phyloP scores from a whole-genome alignment of 495 filamentous ascomycete species.

The Halenospora varia region DNA sequence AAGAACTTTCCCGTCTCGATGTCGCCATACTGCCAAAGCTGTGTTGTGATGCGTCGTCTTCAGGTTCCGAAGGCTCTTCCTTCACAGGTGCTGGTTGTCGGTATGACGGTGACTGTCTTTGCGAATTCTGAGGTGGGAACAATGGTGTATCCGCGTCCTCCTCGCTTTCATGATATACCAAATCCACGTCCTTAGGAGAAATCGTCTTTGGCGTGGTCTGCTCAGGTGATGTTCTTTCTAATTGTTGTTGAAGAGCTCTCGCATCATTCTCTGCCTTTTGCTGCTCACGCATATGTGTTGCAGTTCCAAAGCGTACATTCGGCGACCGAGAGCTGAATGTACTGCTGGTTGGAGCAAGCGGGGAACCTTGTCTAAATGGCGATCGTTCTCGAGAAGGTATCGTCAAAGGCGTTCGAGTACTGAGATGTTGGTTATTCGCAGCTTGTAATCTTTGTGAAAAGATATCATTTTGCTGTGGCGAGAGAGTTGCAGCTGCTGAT shows the following conservation, averaged over 20 bases:
- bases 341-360: constrained; percentile 50
- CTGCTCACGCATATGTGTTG: constrained; percentile 55
- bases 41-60: constrained; percentile 28
- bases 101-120: constrained; percentile 4
- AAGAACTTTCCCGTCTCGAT: constrained; percentile 36
- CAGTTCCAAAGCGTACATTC: constrained; percentile 47
- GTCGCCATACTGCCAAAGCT: constrained; percentile 42
- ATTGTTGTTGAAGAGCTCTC: constrained; percentile 45
- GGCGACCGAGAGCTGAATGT: constrained; percentile 35
- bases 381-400: constrained; percentile 65
- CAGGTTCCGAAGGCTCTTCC: constrained; percentile 18
- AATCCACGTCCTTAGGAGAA: constrained; percentile 87
- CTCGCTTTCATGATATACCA: constrained; percentile 75
- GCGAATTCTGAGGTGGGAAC: constrained; percentile 49
- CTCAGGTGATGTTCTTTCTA: constrained; percentile 36
- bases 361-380: constrained; percentile 77
- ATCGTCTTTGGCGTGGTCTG: constrained; percentile 75
- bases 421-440: constrained; percentile 69
- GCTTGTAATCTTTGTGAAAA: constrained; percentile 73
- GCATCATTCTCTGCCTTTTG: constrained; percentile 57
- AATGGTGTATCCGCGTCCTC: constrained; percentile 65
- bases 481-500: constrained; percentile 34
- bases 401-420: constrained; percentile 38
- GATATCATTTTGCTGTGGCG: constrained; percentile 57
- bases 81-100: constrained; percentile 12